Evolutionary conservation across 2,329 filamentous ascomycete species (phyloP), one percentile per base, ranked within the genome.

Genomic region (Aureobasidium sp.): DNA sequence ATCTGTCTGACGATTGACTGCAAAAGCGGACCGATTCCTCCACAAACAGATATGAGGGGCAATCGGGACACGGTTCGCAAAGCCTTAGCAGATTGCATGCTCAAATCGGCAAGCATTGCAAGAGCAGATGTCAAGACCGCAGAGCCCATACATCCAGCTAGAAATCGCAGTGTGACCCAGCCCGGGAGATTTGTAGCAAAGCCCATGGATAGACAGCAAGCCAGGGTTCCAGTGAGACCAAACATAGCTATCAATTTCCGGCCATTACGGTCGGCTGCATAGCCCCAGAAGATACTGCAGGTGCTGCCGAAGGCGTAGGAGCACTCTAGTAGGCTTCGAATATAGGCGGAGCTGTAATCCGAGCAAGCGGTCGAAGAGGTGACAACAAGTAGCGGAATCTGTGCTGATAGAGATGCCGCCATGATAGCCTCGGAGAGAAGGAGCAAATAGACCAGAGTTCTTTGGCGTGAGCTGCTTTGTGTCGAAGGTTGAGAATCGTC

Each of bases 371-470:
- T 72, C 27, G 75, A 70, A n/a, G 75, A 75, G 3, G 37, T 6
- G 12, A 75, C 73, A 29, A 78, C 69, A 20, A 79, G 72, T 69
- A 79, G 76, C 64, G 76, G 75, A 42, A 80, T 74, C 63, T 79
- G 77, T 15, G 77, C 74, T 53, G 78, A 76, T 7, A 79, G 72
- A 58, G 76, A 78, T n/a, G 78, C 77, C 29, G 77, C 75, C 75
- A 80, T 78, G 67, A 80, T 78, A 71, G 77, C 77, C 70, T 80
- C 78, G 7, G 77, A 77, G n/a, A 80, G 70, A 62, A 79, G 78
- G 29, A 79, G 67, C 29, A 78, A 68, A 66, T 78, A 79, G 51
- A 79, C 76, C 65, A 79, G 70, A 59, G 69, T 70, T 66, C 78
- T 63, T 64, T 79, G 75, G 53, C 64, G 70, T 62, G 53, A 57